phyloP scores from a whole-genome alignment of 345 rosid species.

The Brassica carinata region DNA sequence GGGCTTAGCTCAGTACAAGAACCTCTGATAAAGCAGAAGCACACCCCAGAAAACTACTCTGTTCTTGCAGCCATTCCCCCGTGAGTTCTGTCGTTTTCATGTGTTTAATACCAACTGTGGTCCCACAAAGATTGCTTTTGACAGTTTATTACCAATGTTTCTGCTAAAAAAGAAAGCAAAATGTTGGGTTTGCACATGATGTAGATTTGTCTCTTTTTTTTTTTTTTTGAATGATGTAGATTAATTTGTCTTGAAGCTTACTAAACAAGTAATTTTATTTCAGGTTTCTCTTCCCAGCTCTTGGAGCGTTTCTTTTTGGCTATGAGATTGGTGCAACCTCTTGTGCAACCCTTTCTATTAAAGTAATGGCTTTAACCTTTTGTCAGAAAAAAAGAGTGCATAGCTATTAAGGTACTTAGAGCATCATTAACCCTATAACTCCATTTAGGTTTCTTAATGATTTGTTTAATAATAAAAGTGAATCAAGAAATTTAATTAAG shows the following conservation, averaged over 20 bases:
- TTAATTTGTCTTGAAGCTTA: slow-evolving; percentile 1
- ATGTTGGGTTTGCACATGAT: not conserved
- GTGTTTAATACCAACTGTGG: slow-evolving; percentile 5
- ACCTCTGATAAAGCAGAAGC: slow-evolving; percentile 58
- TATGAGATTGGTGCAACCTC: slow-evolving; percentile 97
- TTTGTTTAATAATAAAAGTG: too few species aligned
- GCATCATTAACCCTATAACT: too few species aligned
- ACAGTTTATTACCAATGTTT: not conserved
- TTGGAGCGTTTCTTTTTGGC: slow-evolving; percentile 92
- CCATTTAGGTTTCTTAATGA: too few species aligned
- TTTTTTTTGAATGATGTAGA: too few species aligned
- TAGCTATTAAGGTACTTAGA: too few species aligned
- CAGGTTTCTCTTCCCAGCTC: slow-evolving; percentile 96
- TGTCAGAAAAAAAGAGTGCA: not conserved
- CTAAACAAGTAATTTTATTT: slow-evolving; percentile 35
- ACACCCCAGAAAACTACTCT: slow-evolving; percentile 59
- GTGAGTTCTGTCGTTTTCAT: slow-evolving; percentile 46
- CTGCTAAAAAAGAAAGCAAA: slow-evolving; percentile 4
- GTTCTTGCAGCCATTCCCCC: slow-evolving; percentile 68
- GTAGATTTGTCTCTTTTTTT: too few species aligned
- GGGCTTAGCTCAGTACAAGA: slow-evolving; percentile 52
- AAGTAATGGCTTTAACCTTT: slow-evolving; percentile 48
- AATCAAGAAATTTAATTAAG: too few species aligned
- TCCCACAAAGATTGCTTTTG: not conserved
- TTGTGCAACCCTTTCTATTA: slow-evolving; percentile 77